phyloP scores from a whole-genome alignment of 1,284 basidiomycete species.

The Malassezia equina region DNA sequence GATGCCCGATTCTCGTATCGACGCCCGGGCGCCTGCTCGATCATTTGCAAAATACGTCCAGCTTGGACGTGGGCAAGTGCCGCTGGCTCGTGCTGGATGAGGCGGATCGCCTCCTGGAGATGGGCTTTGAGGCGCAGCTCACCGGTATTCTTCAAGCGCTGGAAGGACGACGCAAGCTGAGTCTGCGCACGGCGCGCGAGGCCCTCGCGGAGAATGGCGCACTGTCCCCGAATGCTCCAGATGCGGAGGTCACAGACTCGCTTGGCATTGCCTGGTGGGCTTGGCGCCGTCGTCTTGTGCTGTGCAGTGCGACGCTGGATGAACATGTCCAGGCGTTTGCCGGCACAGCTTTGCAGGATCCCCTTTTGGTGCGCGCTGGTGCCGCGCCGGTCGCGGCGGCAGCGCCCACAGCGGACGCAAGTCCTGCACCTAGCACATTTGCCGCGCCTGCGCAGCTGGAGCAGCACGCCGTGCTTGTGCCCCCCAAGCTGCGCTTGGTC shows the following conservation, averaged over 20 bases:
- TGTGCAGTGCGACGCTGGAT: conserved; percentile 92
- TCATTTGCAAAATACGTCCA: conserved; percentile 70
- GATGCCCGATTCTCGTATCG: conserved; percentile 62
- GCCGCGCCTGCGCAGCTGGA: conserved; percentile 85
- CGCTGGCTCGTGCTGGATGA: conserved; percentile 95
- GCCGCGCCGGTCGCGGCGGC: not conserved
- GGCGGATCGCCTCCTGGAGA: conserved; percentile 75
- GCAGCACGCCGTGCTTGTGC: conserved; percentile 87
- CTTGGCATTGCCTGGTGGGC: conserved; percentile 43
- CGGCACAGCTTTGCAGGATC: conserved; percentile 61
- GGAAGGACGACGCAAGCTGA: conserved; percentile 35
- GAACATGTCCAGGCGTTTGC: conserved; percentile 90
- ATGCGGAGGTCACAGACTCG: conserved; percentile 27
- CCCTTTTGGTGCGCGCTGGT: conserved; percentile 50
- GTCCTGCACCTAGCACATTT: conserved; percentile 56
- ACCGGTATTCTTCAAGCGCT: conserved; percentile 62
- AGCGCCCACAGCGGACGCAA: conserved; percentile 22
- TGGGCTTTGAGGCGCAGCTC: conserved; percentile 51
- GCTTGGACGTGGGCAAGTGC: conserved; percentile 83
- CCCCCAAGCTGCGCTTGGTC: conserved; percentile 85
- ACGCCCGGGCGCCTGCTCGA: conserved; percentile 64
- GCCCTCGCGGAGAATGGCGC: conserved; percentile 24
- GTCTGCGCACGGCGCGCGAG: conserved; percentile 56
- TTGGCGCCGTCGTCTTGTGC: conserved; percentile 64
- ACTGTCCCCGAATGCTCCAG: conserved; percentile 13